Evolutionary conservation across 768 basidiomycete genomes (phyloP).

Genomic region (Suillus placidus): DNA sequence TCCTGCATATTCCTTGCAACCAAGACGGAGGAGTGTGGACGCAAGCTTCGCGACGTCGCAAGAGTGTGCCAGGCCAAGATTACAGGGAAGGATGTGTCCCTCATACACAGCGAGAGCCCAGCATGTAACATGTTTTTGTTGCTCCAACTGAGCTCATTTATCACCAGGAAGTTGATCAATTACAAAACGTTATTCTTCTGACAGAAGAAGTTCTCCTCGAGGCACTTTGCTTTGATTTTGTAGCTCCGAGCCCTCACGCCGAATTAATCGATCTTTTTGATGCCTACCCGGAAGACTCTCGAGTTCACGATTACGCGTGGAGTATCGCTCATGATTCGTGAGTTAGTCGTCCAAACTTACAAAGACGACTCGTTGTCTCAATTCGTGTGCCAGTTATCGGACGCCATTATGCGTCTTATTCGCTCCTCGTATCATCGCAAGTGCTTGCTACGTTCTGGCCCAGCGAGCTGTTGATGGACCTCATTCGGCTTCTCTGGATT

Average conservation of each 20-base stretch:
- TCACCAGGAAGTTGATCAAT: conserved; percentile 72
- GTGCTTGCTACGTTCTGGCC: conserved; percentile 77
- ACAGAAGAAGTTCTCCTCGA: conserved; percentile 82
- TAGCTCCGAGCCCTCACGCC: conserved; percentile 75
- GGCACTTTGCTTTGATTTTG: conserved; percentile 85
- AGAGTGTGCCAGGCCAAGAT: conserved; percentile 74
- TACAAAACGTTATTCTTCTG: conserved; percentile 66
- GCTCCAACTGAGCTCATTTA: conserved; percentile 8
- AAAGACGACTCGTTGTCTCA: conserved; percentile 8
- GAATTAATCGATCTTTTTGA: conserved; percentile 76
- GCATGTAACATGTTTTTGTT: conserved; percentile 40
- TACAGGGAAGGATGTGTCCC: conserved; percentile 52
- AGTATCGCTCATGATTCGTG: conserved; percentile 88
- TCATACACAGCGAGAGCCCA: conserved; percentile 65
- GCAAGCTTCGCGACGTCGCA: conserved; percentile 86
- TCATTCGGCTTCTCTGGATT: conserved; percentile 72
- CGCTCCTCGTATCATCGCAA: conserved; percentile 69
- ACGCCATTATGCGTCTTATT: conserved; percentile 78
- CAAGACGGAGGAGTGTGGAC: conserved; percentile 89
- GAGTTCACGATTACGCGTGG: conserved; percentile 79
- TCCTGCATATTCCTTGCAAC: conserved; percentile 87
- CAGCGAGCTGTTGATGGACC: conserved; percentile 74
- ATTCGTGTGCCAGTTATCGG: conserved; percentile 56
- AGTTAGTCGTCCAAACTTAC: conserved; percentile 27
- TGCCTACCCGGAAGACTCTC: conserved; percentile 46